Evolutionary conservation across 257 asterid species (phyloP).

Genomic region (Osmanthus fragrans): DNA sequence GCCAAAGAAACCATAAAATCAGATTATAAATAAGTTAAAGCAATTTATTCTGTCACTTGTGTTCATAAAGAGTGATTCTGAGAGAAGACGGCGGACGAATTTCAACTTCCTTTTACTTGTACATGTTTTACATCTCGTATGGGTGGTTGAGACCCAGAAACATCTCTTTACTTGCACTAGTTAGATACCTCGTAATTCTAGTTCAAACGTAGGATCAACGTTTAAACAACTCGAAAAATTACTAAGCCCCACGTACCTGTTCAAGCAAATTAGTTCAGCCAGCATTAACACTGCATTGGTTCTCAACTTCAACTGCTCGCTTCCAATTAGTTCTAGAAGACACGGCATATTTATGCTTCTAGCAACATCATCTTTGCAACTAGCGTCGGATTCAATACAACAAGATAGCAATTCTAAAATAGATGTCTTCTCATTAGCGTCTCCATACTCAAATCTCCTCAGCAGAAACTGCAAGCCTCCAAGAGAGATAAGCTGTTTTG

Average conservation of each 20-base stretch:
- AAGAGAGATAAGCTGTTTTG: conserved; percentile 47
- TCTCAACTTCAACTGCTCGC: conserved; percentile 36
- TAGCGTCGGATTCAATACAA: conserved; percentile 59
- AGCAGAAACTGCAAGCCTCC: conserved; percentile 66
- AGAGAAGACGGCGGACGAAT: background rate
- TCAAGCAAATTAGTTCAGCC: conserved; percentile 62
- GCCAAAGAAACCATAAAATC: conserved; percentile 2
- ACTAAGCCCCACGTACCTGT: conserved; percentile 47
- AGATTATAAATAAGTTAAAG: background rate
- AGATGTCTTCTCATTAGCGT: conserved; percentile 41
- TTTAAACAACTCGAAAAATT: background rate
- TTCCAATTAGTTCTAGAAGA: conserved; percentile 50
- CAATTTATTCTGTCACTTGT: background rate
- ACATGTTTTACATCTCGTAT: background rate
- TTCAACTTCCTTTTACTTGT: background rate
- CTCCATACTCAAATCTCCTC: conserved; percentile 45
- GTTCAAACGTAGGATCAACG: background rate
- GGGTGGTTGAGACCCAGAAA: background rate
- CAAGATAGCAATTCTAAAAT: conserved; percentile 41
- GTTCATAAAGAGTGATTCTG: background rate
- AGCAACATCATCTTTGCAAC: conserved; percentile 47
- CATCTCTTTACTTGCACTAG: background rate
- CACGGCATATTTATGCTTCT: conserved; percentile 38
- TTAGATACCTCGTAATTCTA: background rate
- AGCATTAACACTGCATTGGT: conserved; percentile 42